Evolutionary conservation across 2,329 filamentous ascomycete species (phyloP), one percentile per base, ranked within the genome.

Genomic region (Colletotrichum tofieldiae): DNA sequence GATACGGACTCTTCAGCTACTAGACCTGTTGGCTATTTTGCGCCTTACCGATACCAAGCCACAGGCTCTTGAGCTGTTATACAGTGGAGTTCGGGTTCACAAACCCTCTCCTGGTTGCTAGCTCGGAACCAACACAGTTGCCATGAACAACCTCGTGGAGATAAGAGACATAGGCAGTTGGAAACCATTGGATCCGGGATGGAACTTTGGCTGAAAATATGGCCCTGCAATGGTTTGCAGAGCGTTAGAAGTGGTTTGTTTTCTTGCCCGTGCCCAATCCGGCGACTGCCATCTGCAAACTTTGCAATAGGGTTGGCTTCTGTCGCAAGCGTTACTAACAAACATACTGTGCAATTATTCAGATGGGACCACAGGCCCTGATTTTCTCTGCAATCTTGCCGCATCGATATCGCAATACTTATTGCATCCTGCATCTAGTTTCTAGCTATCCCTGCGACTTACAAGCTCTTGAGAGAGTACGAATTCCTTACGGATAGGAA

Each of bases 171-270:
- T 26, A 63, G 11, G 23, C 20, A 23, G 49, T 62, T 32, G n/a
- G 32, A 37, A n/a, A 52, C 20, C 51, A 43, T 2, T 68, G 56
- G 51, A 39, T 59, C 7, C 18, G 58, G 5, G 58, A 4, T 63
- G 65, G 51, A 35, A 58, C 16, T 43, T 52, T 39, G 58, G 63
- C 14, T 41, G 56, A n/a, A 43, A 43, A 26, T 61, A 67, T 49
- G 41, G 58, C 35, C 56, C 51, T 29, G n/a, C 56, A 49, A 67
- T 67, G 64, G 51, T 62, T 9, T 32, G 16, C 56, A 23, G 49
- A 41, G 45, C 55, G n/a, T 54, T 54, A 6, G 54, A 55, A 23
- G 51, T 62, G 7, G 58, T 62, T n/a, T 49, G 47, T 23, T 62
- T 62, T 55, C 41, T 62, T 32, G 56, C 68, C 12, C 45, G 56